A percentile compares a stretch with the other conserved stretches of the same genome.
phyloP scores from a whole-genome alignment of 73 alveolate genomes.

The Diophrys sp. region DNA sequence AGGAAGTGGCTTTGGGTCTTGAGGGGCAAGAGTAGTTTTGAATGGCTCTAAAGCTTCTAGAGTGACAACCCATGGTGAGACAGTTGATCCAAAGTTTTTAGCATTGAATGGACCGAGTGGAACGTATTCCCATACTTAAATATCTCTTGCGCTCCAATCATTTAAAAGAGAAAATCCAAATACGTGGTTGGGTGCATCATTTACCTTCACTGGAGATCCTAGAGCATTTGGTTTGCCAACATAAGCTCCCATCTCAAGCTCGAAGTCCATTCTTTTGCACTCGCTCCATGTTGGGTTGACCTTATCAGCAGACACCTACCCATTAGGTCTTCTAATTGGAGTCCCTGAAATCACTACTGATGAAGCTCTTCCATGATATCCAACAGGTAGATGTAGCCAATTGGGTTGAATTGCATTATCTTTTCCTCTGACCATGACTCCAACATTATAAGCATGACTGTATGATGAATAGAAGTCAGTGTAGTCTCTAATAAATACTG shows the following conservation, averaged over 20 bases:
- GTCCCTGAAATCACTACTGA: slow-evolving; percentile 77
- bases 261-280: slow-evolving; percentile 91
- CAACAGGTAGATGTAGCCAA: slow-evolving; percentile 95
- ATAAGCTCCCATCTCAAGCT: slow-evolving; percentile 90
- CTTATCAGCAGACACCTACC: slow-evolving; percentile 77
- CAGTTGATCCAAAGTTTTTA: slow-evolving; percentile 78
- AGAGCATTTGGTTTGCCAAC: slow-evolving; percentile 78
- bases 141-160: slow-evolving; percentile 98
- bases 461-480: slow-evolving; percentile 93
- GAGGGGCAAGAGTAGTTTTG: slow-evolving; percentile 66
- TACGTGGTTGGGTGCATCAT: slow-evolving; percentile 70
- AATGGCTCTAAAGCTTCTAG: slow-evolving; percentile 91
- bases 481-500: slow-evolving; percentile 93
- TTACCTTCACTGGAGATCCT: slow-evolving; percentile 64
- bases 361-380: slow-evolving; percentile 97
- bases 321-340: slow-evolving; percentile 80
- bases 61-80: slow-evolving; percentile 94
- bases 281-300: slow-evolving; percentile 74
- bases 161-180: slow-evolving; percentile 86
- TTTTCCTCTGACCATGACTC: slow-evolving; percentile 84
- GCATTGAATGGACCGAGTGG: slow-evolving; percentile 95
- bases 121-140: slow-evolving; percentile 88
- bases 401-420: slow-evolving; percentile 94
- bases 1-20: slow-evolving; percentile 93
- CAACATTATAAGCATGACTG: slow-evolving; percentile 94